phyloP scores from a whole-genome alignment of 208 protist species.

The Trichomonas tenax region DNA sequence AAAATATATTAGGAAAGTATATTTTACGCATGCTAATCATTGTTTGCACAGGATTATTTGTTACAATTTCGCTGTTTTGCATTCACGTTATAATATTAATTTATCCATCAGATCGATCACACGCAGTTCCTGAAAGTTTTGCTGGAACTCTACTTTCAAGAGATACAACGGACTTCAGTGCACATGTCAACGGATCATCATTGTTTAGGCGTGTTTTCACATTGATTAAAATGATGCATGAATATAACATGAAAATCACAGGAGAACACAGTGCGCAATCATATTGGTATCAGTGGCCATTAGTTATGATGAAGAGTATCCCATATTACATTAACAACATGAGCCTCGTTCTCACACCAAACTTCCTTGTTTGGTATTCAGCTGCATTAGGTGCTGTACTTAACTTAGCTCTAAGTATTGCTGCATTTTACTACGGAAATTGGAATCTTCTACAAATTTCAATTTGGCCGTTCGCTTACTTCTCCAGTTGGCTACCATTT shows the following conservation, averaged over 20 bases:
- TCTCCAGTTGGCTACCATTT: not conserved
- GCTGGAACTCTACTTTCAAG: not conserved
- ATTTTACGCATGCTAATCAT: not conserved
- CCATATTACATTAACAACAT: not conserved
- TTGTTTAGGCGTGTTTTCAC: not conserved
- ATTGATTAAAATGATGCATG: not conserved
- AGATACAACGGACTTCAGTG: not conserved
- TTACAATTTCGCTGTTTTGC: not conserved
- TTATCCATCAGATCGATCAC: not conserved
- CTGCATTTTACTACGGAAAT: not conserved
- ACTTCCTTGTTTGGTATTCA: not conserved
- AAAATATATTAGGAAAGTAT: not conserved
- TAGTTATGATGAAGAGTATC: not conserved
- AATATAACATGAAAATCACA: not conserved
- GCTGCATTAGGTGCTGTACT: not conserved
- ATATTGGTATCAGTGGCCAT: not conserved
- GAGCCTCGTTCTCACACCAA: not conserved
- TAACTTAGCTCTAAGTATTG: not conserved
- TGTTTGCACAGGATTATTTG: not conserved
- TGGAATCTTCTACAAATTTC: not conserved
- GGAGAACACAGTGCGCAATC: not conserved
- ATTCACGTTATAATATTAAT: not conserved
- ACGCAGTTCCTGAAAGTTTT: not conserved
- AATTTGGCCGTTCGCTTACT: not conserved
- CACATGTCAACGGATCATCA: too few relatives aligned